These are phyloP conservation scores for Straminergon stramineum DNA, from an alignment of 225 moss, liverwort and hornwort genomes.

Conservation along the genomic window DNA sequence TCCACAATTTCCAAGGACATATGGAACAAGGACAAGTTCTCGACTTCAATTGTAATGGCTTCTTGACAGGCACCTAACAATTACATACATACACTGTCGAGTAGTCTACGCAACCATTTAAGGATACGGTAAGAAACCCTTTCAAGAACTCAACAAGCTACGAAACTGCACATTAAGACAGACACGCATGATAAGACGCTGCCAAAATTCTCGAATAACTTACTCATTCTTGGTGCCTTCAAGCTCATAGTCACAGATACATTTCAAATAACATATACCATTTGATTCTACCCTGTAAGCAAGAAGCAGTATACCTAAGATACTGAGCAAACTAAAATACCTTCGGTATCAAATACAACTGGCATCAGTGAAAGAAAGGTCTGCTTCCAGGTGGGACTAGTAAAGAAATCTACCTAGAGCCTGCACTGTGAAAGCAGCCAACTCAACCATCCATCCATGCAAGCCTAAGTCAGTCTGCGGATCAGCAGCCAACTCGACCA, in stretches of 20 bases:
- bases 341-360: slow-evolving; percentile 6
- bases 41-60: not conserved
- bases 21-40: not conserved
- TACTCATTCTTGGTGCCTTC: not conserved
- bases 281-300: not conserved
- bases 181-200: not conserved
- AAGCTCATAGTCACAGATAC: not conserved
- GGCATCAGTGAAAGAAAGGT: slow-evolving; percentile 6
- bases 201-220: not conserved
- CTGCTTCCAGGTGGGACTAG: slow-evolving; percentile 4
- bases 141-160: not conserved
- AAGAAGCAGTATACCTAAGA: not conserved
- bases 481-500: slow-evolving; percentile 33
- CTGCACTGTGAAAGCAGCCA: slow-evolving; percentile 19
- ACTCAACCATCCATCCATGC: not conserved
- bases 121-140: not conserved
- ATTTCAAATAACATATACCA: not conserved
- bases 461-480: not conserved
- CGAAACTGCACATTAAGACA: not conserved
- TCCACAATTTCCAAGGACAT: not conserved
- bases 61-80: not conserved
- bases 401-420: slow-evolving; percentile 7
- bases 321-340: not conserved
- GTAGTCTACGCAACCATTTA: not conserved
- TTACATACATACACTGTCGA: not conserved